Conservation (phyloP, 495 filamentous ascomycete species). For the Zalerion maritima region DNA sequence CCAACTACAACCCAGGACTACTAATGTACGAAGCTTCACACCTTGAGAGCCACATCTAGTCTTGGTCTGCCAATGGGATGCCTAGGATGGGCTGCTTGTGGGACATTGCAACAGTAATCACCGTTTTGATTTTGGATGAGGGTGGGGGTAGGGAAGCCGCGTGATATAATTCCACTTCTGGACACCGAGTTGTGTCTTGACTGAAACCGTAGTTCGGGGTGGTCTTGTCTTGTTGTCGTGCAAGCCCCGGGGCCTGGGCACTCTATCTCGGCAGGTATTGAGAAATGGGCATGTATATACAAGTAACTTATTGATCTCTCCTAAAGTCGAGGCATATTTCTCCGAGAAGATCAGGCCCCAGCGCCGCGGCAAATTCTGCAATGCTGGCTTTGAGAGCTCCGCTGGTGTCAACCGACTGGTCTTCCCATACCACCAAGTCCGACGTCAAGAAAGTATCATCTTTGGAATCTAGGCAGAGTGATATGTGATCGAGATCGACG, state of each 20-base stretch:
- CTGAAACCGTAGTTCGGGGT: slow-evolving; percentile 7
- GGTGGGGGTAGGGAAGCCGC: too few species aligned
- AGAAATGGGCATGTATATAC: too few species aligned
- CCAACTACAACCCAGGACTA: too few species aligned
- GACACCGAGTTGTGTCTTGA: slow-evolving; percentile 9
- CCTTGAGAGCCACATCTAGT: too few species aligned
- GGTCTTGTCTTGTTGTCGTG: slow-evolving; percentile 1
- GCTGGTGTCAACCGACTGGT: slow-evolving; percentile 35
- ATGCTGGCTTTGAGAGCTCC: slow-evolving; percentile 48
- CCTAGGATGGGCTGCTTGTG: too few species aligned
- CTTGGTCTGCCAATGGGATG: too few species aligned
- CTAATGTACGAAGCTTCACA: too few species aligned
- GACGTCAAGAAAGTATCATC: slow-evolving; percentile 19
- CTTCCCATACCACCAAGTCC: slow-evolving; percentile 54
- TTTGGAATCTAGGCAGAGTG: slow-evolving; percentile 17
- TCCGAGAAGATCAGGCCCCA: slow-evolving; percentile 53
- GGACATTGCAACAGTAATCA: too few species aligned
- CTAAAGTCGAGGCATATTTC: slow-evolving; percentile 32
- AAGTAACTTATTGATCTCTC: too few species aligned
- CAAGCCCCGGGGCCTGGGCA: not conserved
- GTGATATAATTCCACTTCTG: too few species aligned
- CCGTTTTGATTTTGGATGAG: too few species aligned
- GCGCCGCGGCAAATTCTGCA: slow-evolving; percentile 60
- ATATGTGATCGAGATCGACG: slow-evolving; percentile 46
- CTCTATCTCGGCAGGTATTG: slow-evolving; percentile 1